Evolutionary conservation across 2,329 filamentous ascomycete species (phyloP).

Genomic region (Claviceps cyperi): DNA sequence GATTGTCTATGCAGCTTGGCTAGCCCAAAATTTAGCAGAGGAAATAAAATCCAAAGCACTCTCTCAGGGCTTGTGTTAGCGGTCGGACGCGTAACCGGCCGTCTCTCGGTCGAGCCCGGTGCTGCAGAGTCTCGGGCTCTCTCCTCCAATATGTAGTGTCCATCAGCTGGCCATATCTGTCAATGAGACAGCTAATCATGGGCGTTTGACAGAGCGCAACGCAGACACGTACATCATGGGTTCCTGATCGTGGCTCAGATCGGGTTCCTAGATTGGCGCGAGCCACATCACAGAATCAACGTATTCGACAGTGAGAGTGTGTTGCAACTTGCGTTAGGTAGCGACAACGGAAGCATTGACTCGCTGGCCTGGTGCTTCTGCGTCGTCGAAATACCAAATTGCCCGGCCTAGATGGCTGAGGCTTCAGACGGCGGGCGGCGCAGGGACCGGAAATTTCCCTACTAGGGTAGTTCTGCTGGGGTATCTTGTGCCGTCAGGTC

Average conservation of each 20-base stretch:
- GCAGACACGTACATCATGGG: no score
- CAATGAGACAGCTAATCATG: background rate
- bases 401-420: background rate
- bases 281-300: background rate
- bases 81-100: background rate
- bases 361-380: background rate
- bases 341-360: background rate
- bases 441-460: background rate
- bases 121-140: background rate
- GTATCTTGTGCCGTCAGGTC: background rate
- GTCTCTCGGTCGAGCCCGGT: background rate
- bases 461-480: background rate
- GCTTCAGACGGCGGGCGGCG: background rate
- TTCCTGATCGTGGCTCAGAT: no score
- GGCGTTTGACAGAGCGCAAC: background rate
- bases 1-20: background rate
- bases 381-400: background rate
- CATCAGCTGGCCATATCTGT: no score
- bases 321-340: background rate
- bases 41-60: background rate
- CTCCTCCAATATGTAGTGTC: no score
- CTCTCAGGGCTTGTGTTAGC: background rate
- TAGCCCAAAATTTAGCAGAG: background rate
- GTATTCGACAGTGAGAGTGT: background rate
- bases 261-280: no score